Conservation (phyloP, 2,329 filamentous ascomycete species). For the Penicillium sp. region DNA sequence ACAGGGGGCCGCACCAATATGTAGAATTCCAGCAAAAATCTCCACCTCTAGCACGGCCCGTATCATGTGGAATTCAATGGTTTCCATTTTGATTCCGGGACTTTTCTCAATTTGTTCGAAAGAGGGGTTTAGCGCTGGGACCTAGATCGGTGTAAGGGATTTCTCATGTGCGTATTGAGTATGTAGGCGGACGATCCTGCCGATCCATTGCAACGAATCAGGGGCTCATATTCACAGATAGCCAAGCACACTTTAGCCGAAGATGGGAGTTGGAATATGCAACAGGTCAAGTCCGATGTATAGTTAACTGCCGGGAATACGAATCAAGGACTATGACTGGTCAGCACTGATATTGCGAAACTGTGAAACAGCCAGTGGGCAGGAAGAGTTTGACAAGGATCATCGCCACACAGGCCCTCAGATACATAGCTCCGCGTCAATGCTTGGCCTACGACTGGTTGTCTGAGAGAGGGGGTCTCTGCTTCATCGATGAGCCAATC, state of each 20-base stretch:
- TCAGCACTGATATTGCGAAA: constrained; percentile 9
- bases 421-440: constrained; percentile 9
- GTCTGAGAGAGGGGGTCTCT: constrained; percentile 19
- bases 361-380: constrained; percentile 17
- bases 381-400: constrained; percentile 5
- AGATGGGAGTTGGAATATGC: constrained; percentile 9
- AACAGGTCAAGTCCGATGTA: constrained; percentile 10
- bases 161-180: background rate
- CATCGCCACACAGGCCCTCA: constrained; percentile 8
- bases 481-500: constrained; percentile 14
- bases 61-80: background rate
- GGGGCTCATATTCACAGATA: background rate
- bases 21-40: constrained; percentile 17
- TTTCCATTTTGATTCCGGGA: background rate
- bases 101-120: background rate
- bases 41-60: constrained; percentile 5
- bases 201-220: constrained; percentile 1
- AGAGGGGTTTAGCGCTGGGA: constrained; percentile 8
- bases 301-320: constrained; percentile 4
- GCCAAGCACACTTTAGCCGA: background rate
- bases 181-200: background rate
- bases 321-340: constrained; percentile 13
- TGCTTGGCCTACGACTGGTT: constrained; percentile 8
- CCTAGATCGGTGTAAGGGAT: background rate
- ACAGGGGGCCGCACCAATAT: constrained; percentile 7